Evolutionary conservation across 1,139 yeast genomes (phyloP), one percentile per base, ranked within the genome.

Genomic region (Hyphopichia buzzinii): DNA sequence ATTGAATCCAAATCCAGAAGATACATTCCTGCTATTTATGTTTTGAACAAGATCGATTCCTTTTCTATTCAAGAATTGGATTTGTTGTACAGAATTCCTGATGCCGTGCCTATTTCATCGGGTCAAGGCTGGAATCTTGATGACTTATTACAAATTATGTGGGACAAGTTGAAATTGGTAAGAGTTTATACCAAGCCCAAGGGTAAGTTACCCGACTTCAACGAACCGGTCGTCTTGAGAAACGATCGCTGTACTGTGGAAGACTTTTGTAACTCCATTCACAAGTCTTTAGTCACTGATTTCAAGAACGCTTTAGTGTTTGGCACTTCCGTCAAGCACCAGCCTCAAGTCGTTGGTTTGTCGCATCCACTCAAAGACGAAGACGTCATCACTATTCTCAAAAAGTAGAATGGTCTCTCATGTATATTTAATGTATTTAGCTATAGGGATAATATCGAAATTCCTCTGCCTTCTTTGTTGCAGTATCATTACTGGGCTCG

Each of bases 81-180:
- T 50, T 68, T 92, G 43, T 66, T 92, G 44, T 84, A 86, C 64
- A 79, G 92, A 57, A 92, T 92, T 50, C 98, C 98, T 35, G 81
- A 92, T 62, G 97, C 98, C 4, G 94, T 92, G 31, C 98, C 98
- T 29, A 90, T 92, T 43, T 87, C 96, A 6, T 84, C 96, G 5
- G 97, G 95, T 43, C 78, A 85, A 56, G 96, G 94, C 46, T 92
- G 98, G 98, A 92, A 92, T 57, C 72, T 94, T 56, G 98, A 92
- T 59, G 97, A 90, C 64, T 74, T 92, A 49, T 72, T 92, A 46
- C 96, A 90, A 55, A 73, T 81, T 57, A 94, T 92, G 97, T 92
- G 99, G 99, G 84, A 81, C 35, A 78, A 84, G 54, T 75, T 92
- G 52, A 81, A 86, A 49, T 71, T 92, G 59, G 97, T 90, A 15